Percentiles rank a stretch among this genome's conserved stretches.
These are phyloP conservation scores for Pseudoperonospora humuli DNA, from an alignment of 352 stramenopile genomes.

Conservation along the genomic window DNA sequence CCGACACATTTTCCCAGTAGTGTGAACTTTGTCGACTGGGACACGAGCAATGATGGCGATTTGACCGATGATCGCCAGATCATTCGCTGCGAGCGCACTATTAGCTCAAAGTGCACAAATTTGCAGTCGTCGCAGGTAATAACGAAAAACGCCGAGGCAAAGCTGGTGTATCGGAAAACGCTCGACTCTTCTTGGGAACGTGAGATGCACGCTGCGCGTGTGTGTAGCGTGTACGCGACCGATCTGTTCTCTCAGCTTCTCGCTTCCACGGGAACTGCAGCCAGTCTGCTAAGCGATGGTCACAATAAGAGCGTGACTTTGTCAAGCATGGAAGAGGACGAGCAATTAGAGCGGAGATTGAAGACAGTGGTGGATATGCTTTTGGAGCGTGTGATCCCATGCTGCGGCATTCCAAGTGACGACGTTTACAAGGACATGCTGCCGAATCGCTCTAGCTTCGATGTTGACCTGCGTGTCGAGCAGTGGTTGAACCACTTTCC, in stretches of 20 bases:
- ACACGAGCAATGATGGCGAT: conserved; percentile 1
- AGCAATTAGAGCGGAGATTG: conserved; percentile 39
- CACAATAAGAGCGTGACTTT: background rate
- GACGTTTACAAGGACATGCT: conserved; percentile 79
- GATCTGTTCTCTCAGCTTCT: conserved; percentile 49
- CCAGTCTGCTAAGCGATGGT: conserved; percentile 6
- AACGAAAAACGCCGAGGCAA: conserved; percentile 42
- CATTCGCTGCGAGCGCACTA: conserved; percentile 66
- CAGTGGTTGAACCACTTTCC: conserved; percentile 83
- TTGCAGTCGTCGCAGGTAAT: conserved; percentile 70
- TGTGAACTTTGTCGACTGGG: conserved; percentile 23
- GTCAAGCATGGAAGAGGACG: conserved; percentile 17
- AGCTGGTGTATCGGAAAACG: conserved; percentile 62
- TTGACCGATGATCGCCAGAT: conserved; percentile 28
- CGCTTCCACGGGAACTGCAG: conserved; percentile 11
- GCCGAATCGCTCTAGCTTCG: conserved; percentile 74
- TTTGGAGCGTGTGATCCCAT: conserved; percentile 65
- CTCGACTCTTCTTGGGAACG: conserved; percentile 59
- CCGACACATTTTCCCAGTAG: conserved; percentile 59
- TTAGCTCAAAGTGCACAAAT: conserved; percentile 79
- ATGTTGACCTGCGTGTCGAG: conserved; percentile 73
- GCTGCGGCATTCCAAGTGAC: conserved; percentile 67
- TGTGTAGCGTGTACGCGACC: conserved; percentile 48
- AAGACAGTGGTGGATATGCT: conserved; percentile 60
- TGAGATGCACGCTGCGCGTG: conserved; percentile 54